Evolutionary conservation across 2,329 filamentous ascomycete species (phyloP), one percentile per base, ranked within the genome.

Genomic region (Pestalotiopsis sp.): DNA sequence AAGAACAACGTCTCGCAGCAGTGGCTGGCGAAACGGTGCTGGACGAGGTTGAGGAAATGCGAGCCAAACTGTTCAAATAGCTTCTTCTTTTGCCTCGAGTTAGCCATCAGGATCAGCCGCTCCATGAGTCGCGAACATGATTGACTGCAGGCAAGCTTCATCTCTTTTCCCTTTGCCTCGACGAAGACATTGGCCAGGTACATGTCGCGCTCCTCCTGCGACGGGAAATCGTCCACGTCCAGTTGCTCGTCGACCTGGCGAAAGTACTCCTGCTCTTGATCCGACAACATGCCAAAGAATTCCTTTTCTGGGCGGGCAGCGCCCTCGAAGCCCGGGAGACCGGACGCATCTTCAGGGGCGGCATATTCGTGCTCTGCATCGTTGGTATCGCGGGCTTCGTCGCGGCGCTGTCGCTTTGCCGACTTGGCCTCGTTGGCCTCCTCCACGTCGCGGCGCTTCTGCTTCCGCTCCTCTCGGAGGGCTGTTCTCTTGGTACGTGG

Each of bases 211-310:
- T 94, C 92, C 73, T 97, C 93, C 66, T 89, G 80, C 52, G 91
- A 90, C 56, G 88, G 89, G 78, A 98, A 98, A 78, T 95, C 90
- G 82, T 98, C 96, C 73, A 93, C 82, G 79, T 97, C 95, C 69
- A 99, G 90, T 82, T 97, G 86, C 79, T 97, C 92, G 83, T 97
- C 95, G 66, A 95, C 94, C 62, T 90, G 90, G 73, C 93, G 92
- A 81, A 98, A 99, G 80, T 98, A 98, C 80, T 98, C 95, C 78
- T 97, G 94, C 83, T 99, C 96, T 73, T 97, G 90, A 67, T 97
- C 92, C 75, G 94, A 92, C 31, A 99, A 90, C 85, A 98, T 91
- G 72, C 96, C 96, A 75, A 97, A 98, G 83, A 97, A 99, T 68
- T 93, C 90, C 73, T 85, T 89, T 69, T 93, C 92, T 11, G 80